Evolutionary conservation across 208 protist genomes (phyloP).

Genomic region (Leishmania tarentolae): DNA sequence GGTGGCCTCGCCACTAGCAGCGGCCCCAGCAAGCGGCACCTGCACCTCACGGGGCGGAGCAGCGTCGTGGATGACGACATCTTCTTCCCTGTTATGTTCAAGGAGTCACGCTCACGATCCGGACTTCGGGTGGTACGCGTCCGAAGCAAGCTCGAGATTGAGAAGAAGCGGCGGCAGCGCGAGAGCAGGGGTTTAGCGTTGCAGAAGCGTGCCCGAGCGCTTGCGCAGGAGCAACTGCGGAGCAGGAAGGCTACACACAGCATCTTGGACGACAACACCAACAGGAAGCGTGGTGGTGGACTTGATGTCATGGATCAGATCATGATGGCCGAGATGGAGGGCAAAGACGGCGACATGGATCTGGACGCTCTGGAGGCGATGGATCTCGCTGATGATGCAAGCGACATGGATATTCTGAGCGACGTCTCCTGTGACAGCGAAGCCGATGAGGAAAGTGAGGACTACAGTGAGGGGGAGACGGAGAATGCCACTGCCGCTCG

Average conservation of each 20-base stretch:
- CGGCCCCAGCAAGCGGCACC: slow-evolving; percentile 1
- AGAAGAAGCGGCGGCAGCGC: slow-evolving; percentile 28
- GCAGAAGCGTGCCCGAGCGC: slow-evolving; percentile 32
- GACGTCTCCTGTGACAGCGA: slow-evolving; percentile 1
- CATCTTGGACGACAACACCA: slow-evolving; percentile 32
- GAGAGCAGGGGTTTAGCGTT: slow-evolving; percentile 37
- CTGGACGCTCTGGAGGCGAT: slow-evolving; percentile 49
- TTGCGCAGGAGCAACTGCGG: slow-evolving; percentile 19
- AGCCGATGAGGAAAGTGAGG: slow-evolving; percentile 9
- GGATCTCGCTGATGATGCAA: slow-evolving; percentile 21
- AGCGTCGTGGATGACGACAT: slow-evolving; percentile 56
- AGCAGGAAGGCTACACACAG: slow-evolving; percentile 25
- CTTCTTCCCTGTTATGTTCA: slow-evolving; percentile 80
- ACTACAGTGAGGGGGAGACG: slow-evolving; percentile 17
- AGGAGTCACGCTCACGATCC: slow-evolving; percentile 56
- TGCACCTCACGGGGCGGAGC: slow-evolving; percentile 22
- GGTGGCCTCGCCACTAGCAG: slow-evolving; percentile 4
- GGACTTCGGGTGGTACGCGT: slow-evolving; percentile 56
- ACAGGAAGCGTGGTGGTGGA: slow-evolving; percentile 9
- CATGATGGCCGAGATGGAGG: slow-evolving; percentile 36
- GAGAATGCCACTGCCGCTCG: background rate
- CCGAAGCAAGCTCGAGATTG: slow-evolving; percentile 41
- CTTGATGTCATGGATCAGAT: slow-evolving; percentile 25
- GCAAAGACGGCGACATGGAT: slow-evolving; percentile 37
- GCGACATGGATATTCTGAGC: slow-evolving; percentile 1